Evolutionary conservation across 192 early-diverging fungal species (phyloP), one percentile per base, ranked within the genome.

Genomic region (Mortierella alpina): DNA sequence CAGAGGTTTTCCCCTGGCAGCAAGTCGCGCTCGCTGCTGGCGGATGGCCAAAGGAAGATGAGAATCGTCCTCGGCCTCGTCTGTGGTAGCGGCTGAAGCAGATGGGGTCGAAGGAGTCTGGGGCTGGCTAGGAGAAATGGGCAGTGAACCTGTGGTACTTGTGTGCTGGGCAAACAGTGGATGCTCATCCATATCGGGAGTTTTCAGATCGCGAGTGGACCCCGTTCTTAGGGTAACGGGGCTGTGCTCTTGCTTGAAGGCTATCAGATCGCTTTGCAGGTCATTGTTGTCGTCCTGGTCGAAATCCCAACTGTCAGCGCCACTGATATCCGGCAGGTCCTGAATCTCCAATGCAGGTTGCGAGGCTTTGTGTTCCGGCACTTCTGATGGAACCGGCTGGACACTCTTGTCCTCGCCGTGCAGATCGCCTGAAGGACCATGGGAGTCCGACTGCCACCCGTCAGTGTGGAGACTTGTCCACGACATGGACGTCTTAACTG

Each of bases 231-330:
- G 46, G 15, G 70, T 14, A 6, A 48, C 7, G 14, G 42, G 14
- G 6, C 61, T 62, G 7, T 54, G 14, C 41, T 42, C 42, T 17
- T 13, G 41, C 14, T 49, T 22, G 5, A 23, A 68, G 44, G 45
- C 45, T 42, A 52, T 52, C 6, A 52, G 0, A 6, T 51, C 56
- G 7, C 56, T 73, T 9, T 54, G 11, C 49, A 66, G 3, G 5
- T 57, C 60, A 15, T 9, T 18, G 18, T 57, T 47, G 15, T 74
- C 66, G 2, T 80, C 65, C 13, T 68, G 65, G 14, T 68, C 77
- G 68, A 72, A 80, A 60, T 72, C 77, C 77, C 77, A 80, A 42
- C 70, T 72, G 53, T 80, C 77, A 0, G 66, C 70, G 12, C 70
- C 77, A 20, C 77, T 64, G 20, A 80, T 64, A 40, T 80, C 77